phyloP scores from a whole-genome alignment of 371 early-diverging fungal species.

The Smittium culicis region DNA sequence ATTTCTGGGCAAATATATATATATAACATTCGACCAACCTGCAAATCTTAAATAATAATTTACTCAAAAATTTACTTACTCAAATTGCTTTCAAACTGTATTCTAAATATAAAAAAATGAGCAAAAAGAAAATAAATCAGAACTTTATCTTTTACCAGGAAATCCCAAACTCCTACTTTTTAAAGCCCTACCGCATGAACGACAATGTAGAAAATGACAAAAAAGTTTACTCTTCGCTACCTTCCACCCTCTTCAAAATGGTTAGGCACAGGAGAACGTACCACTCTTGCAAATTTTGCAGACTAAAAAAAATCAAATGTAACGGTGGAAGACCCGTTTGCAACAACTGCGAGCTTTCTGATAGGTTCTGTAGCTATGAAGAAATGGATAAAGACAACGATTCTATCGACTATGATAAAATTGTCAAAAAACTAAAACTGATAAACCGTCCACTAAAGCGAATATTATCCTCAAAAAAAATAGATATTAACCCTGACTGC shows the following conservation, averaged over 20 bases:
- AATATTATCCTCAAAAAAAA: not conserved
- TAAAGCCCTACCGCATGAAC: too few species aligned
- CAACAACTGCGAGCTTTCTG: not conserved
- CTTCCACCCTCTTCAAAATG: not conserved
- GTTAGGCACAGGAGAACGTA: not conserved
- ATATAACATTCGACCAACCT: too few species aligned
- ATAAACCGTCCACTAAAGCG: not conserved
- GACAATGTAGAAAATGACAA: too few species aligned
- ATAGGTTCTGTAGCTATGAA: slow-evolving; percentile 1
- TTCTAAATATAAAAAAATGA: too few species aligned
- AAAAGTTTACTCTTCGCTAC: too few species aligned
- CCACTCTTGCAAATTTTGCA: not conserved
- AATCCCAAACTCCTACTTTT: too few species aligned
- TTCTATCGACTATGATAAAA: not conserved
- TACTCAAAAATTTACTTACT: too few species aligned
- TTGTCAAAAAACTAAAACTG: not conserved
- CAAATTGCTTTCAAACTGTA: too few species aligned
- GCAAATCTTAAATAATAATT: too few species aligned
- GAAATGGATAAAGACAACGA: not conserved
- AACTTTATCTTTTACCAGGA: too few species aligned
- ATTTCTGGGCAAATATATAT: too few species aligned
- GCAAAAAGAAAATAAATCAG: too few species aligned
- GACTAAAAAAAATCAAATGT: slow-evolving; percentile 1
- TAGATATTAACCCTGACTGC: not conserved
- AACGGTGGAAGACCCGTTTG: not conserved